Base-by-base conservation (phyloP, 805 yeast genomes). In the Yamadazyma akitaensis region DNA sequence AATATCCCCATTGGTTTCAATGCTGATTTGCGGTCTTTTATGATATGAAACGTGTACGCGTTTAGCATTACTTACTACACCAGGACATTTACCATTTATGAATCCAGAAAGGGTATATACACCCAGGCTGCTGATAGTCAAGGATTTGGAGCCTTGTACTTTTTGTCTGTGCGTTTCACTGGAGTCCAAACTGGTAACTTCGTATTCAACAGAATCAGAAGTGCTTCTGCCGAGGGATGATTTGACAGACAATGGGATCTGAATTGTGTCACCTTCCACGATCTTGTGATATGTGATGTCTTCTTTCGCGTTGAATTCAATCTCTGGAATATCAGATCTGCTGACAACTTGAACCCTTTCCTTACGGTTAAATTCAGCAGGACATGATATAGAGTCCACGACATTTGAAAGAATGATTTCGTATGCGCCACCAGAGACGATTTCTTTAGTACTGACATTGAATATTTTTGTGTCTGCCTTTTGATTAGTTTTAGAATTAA, bases 321-420 rank as follows among this genome's bases (percentile, higher is more conserved):
- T 53, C 37, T 62, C 61, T 0, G 98, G 96, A 1, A 83, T 66
- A 46, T 84, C 88, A 42, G 81, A 70, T 55, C 91, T 79, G 1
- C 90, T 90, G 26, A 74, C 72, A n/a, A 94, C 70, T 21, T 66
- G 75, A 25, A 70, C 51, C 2, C 49, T 47, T 51, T 86, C 91
- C 18, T 78, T 77, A 16, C 77, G 80, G 39, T 80, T 77, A 11
- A 37, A 66, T 11, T 79, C 80, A n/a, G 88, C 92, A 17, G 76
- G 73, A 66, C 99, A 94, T 0, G 83, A 82, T 10, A 86, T 79
- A n/a, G 79, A 75, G 61, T 94, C 99, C 18, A 75, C 75, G 2
- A 88, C 80, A 10, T 87, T 76, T 2, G 79, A 74, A 50, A 94
- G 60, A 1, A 81, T 72, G 1, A 92, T 64, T 21, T 77, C 75